Percentiles rank a stretch among this genome's conserved stretches.
Conservation (phyloP, 2,329 filamentous ascomycete genomes). For the Ophiognomonia clavigignenti-juglandacearum region DNA sequence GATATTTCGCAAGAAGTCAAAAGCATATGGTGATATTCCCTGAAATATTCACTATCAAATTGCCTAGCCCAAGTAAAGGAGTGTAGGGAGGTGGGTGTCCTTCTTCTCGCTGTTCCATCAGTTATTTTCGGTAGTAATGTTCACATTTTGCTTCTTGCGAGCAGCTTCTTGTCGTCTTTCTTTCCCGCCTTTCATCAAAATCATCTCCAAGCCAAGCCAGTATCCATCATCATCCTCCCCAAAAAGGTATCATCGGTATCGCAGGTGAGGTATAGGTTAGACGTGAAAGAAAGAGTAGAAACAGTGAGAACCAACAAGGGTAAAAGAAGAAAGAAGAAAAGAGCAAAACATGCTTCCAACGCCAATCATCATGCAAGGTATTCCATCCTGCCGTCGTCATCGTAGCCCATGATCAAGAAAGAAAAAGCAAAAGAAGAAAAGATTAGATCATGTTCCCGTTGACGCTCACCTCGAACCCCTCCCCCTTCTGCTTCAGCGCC, state of each 20-base stretch:
- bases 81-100: slow-evolving; percentile 4
- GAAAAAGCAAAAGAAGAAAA: not conserved
- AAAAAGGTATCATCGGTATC: slow-evolving; percentile 18
- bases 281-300: not conserved
- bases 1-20: not conserved
- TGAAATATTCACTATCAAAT: slow-evolving; percentile 12
- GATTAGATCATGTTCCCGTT: slow-evolving; percentile 70
- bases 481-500: slow-evolving; percentile 76
- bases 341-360: slow-evolving; percentile 13
- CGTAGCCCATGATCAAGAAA: not conserved
- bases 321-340: slow-evolving; percentile 2
- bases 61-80: slow-evolving; percentile 11
- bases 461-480: slow-evolving; percentile 76
- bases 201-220: not conserved
- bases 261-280: slow-evolving; percentile 11
- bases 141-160: slow-evolving; percentile 14
- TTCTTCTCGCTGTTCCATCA: not conserved
- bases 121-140: not conserved
- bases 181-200: not conserved
- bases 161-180: slow-evolving; percentile 5
- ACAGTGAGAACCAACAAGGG: slow-evolving; percentile 12
- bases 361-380: slow-evolving; percentile 12
- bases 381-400: not conserved
- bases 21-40: not conserved
- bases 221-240: not conserved